These are phyloP conservation scores for Amoebophrya sp. DNA, from an alignment of 169 alveolate genomes.

Conservation along the genomic window DNA sequence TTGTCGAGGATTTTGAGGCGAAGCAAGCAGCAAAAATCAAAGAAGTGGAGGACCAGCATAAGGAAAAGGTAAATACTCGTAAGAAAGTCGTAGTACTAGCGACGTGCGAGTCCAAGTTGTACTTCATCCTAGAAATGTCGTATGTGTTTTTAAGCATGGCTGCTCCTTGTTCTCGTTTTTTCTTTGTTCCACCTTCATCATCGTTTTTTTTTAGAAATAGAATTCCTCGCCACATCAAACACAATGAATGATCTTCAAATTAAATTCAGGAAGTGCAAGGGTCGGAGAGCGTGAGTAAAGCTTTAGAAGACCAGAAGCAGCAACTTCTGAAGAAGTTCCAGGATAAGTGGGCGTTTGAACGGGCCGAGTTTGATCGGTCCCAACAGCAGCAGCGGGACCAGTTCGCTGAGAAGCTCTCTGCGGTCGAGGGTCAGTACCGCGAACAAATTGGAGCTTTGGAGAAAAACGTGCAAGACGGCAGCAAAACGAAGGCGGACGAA, in stretches of 20 bases:
- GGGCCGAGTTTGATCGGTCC: background rate
- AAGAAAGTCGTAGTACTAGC: too few species aligned
- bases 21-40: too few species aligned
- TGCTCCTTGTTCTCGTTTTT: too few species aligned
- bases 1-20: background rate
- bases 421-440: background rate
- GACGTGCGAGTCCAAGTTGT: too few species aligned
- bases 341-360: slow-evolving; percentile 8
- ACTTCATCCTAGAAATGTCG: too few species aligned
- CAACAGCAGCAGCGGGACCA: background rate
- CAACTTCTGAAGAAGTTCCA: background rate
- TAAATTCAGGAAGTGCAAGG: too few species aligned
- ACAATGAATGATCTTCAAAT: too few species aligned
- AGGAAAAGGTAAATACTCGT: background rate
- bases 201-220: too few species aligned
- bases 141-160: too few species aligned
- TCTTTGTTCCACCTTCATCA: too few species aligned
- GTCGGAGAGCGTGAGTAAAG: too few species aligned
- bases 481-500: background rate
- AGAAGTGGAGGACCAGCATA: background rate
- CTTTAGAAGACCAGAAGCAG: background rate
- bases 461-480: background rate
- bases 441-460: background rate
- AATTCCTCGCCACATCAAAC: too few species aligned
- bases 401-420: background rate